Percentiles rank a stretch among this genome's conserved stretches.
phyloP scores from a whole-genome alignment of 441 rosid species.

The Syzygium malaccense region DNA sequence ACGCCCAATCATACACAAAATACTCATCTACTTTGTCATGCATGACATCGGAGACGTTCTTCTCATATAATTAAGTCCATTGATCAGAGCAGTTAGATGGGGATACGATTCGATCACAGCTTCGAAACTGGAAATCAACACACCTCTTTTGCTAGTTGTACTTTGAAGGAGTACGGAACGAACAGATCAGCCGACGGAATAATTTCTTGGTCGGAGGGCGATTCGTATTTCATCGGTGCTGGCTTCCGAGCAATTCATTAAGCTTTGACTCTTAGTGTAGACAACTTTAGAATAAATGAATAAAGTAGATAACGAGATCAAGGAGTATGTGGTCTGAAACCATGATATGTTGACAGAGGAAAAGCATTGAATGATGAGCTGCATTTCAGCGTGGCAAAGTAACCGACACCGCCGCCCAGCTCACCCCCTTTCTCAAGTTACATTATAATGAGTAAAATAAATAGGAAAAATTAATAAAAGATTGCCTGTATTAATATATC shows the following conservation, averaged over 20 bases:
- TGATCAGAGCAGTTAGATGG: neutral
- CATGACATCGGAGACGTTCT: neutral
- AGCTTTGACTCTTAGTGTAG: neutral
- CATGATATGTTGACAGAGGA: neutral
- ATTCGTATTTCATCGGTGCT: neutral
- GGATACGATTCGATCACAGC: neutral
- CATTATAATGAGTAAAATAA: neutral
- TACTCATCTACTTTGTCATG: neutral
- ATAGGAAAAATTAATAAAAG: neutral
- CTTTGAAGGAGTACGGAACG: neutral
- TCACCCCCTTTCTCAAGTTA: neutral
- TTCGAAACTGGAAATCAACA: neutral
- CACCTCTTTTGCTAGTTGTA: neutral
- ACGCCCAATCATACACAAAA: neutral
- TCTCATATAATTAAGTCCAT: neutral
- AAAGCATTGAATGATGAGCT: neutral
- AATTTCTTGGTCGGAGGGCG: neutral
- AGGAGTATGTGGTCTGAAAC: neutral
- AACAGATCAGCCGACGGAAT: neutral
- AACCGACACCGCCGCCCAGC: neutral
- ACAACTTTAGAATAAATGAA: neutral
- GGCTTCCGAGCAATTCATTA: neutral
- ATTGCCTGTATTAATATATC: neutral
- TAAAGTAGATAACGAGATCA: neutral
- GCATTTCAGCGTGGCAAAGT: neutral